Evolutionary conservation across 495 filamentous ascomycete species (phyloP).

Genomic region (Penicillium fimorum): DNA sequence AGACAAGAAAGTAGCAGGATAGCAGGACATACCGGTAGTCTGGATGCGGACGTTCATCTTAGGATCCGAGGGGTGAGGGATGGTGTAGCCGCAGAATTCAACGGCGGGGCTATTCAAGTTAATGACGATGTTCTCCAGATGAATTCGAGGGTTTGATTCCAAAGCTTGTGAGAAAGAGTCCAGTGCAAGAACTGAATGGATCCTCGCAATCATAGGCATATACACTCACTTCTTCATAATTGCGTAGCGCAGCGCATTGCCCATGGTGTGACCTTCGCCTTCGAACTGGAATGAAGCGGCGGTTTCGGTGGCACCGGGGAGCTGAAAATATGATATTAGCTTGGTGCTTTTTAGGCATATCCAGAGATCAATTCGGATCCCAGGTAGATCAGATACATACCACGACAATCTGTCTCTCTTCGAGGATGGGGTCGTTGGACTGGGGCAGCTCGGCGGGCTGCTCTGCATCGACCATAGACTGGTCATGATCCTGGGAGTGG

Average conservation of each 20-base stretch:
- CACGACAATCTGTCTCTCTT: conserved; percentile 55
- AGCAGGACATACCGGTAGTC: conserved; percentile 71
- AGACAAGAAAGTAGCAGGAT: neutral
- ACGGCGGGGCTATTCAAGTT: conserved; percentile 69
- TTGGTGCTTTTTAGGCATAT: neutral
- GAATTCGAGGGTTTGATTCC: neutral
- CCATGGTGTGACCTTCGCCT: conserved; percentile 90
- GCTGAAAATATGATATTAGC: conserved; percentile 23
- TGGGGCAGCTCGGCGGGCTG: conserved; percentile 37
- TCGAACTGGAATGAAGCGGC: conserved; percentile 85
- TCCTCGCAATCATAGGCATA: neutral
- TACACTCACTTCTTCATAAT: conserved; percentile 93
- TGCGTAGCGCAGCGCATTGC: conserved; percentile 88
- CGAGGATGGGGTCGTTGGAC: conserved; percentile 39
- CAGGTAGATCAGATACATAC: conserved; percentile 39
- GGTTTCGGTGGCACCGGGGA: conserved; percentile 68
- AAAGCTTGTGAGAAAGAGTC: neutral
- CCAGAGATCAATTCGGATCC: neutral
- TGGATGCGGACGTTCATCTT: conserved; percentile 98
- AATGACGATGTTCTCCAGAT: neutral
- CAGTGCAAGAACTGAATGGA: neutral
- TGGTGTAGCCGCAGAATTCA: conserved; percentile 97
- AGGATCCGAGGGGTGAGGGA: conserved; percentile 91
- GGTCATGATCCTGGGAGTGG: conserved; percentile 44
- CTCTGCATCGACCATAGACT: conserved; percentile 55